These are phyloP conservation scores for Artemisia argyi DNA, from an alignment of 129 eudicot species.

Conservation along the genomic window DNA sequence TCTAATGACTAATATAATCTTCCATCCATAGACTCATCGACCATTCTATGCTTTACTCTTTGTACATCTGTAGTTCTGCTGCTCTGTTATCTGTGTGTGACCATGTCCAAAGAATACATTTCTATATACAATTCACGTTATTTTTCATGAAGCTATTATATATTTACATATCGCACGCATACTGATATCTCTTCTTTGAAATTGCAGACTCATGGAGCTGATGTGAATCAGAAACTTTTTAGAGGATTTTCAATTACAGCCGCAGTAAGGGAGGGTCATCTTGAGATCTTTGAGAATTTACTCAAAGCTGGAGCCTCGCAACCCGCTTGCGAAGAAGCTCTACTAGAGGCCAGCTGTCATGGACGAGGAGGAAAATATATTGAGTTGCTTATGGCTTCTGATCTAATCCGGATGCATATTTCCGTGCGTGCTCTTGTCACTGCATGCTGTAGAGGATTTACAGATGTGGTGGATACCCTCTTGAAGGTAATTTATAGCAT, in stretches of 20 bases:
- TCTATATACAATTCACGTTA: slow-evolving; percentile 6
- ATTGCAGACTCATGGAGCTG: slow-evolving; percentile 72
- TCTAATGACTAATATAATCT: neutral
- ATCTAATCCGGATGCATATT: slow-evolving; percentile 71
- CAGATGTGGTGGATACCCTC: slow-evolving; percentile 60
- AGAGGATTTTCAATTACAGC: slow-evolving; percentile 76
- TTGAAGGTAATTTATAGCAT: slow-evolving; percentile 45
- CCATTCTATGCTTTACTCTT: too few relatives aligned
- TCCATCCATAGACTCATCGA: too few relatives aligned
- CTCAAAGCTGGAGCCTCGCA: slow-evolving; percentile 86
- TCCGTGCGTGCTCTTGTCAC: slow-evolving; percentile 81
- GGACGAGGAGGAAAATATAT: slow-evolving; percentile 53
- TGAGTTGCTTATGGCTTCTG: slow-evolving; percentile 78
- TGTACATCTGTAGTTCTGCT: neutral
- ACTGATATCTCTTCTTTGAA: slow-evolving; percentile 3
- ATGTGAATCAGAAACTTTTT: slow-evolving; percentile 75
- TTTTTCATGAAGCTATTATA: neutral
- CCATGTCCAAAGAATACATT: slow-evolving; percentile 23
- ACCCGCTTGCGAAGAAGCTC: slow-evolving; percentile 88
- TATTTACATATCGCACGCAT: too few relatives aligned
- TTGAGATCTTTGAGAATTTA: slow-evolving; percentile 74
- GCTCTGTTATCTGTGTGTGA: slow-evolving; percentile 22
- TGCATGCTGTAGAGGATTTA: slow-evolving; percentile 87
- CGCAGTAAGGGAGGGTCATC: slow-evolving; percentile 81
- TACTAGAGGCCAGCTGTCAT: slow-evolving; percentile 75